These are phyloP conservation scores for Mesembryanthemum crystallinum DNA, from an alignment of 148 eudicot species.

Conservation along the genomic window DNA sequence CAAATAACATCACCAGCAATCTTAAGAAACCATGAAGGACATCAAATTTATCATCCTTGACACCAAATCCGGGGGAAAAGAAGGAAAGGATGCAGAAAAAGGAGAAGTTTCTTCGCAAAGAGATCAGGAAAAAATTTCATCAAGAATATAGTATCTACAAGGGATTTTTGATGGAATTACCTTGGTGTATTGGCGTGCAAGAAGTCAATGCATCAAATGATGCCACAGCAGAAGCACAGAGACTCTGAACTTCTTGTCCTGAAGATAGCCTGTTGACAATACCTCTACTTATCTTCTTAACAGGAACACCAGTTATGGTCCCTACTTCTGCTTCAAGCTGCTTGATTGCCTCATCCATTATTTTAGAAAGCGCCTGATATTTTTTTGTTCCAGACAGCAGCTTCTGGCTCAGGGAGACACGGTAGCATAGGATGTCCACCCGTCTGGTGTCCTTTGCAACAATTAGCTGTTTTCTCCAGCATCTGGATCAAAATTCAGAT, in stretches of 20 bases:
- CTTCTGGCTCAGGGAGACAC: conserved; percentile 68
- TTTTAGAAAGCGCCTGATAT: conserved; percentile 48
- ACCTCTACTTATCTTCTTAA: conserved; percentile 75
- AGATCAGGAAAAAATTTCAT: background rate
- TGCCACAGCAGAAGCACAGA: conserved; percentile 62
- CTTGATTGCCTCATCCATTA: conserved; percentile 54
- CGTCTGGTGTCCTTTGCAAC: conserved; percentile 79
- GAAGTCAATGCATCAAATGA: conserved; percentile 43
- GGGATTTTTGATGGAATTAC: conserved; percentile 23
- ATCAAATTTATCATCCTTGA: background rate
- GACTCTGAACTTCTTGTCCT: conserved; percentile 72
- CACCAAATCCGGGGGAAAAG: background rate
- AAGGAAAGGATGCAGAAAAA: background rate
- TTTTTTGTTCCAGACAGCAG: conserved; percentile 55
- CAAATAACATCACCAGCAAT: background rate
- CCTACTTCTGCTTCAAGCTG: conserved; percentile 85
- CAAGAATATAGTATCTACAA: background rate
- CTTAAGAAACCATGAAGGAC: background rate
- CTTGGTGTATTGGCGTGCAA: conserved; percentile 25
- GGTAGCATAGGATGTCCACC: conserved; percentile 80
- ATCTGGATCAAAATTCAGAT: conserved; percentile 34
- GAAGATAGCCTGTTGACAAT: conserved; percentile 80
- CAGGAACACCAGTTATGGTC: conserved; percentile 63
- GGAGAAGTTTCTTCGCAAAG: background rate
- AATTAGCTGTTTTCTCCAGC: conserved; percentile 76